Base-by-base conservation (phyloP, 352 stramenopile genomes). In the Pythium apleroticum region DNA sequence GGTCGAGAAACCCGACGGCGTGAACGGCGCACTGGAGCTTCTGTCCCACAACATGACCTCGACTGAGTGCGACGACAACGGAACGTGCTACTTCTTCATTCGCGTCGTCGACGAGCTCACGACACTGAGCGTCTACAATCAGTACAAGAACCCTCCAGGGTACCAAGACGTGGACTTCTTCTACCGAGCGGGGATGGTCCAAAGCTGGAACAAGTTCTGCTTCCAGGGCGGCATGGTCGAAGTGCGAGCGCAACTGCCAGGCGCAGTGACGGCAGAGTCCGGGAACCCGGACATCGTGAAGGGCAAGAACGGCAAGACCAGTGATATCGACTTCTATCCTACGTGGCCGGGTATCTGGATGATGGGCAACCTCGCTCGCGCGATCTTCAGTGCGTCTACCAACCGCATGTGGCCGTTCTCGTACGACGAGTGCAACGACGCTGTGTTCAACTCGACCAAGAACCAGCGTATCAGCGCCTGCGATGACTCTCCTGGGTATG, bases 331-430 rank as follows among this genome's bases (percentile, higher is more conserved):
- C 6, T 90, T 76, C 65, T 89, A 90, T 58, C 79, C 79, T n/a
- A 88, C 79, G 12, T 98, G 94, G 94, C 94, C 95, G 5, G 96
- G 93, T n/a, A 89, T 98, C 73, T 99, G 96, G 96, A 46, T 46
- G 37, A 46, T 46, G 37, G 37, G 37, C 37, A 46, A 46, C 19
- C 37, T 46, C 37, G 37, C 1, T 1, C 37, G 37, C 3, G 37
- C 37, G 3, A 46, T 46, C 37, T 46, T 46, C 37, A 46, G 37
- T 46, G 37, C 37, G 37, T 46, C 37, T 5, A 46, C 37, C 2
- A 46, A 46, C 37, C 37, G 37, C 37, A 46, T 46, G 37, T 46
- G 37, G 37, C 37, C 37, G 37, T 46, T 46, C 12, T 46, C 37
- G 14, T 46, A 46, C 37, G 37, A 46, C 37, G 37, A 46, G 8